Conservation (phyloP, 495 filamentous ascomycete species). For the Cudoniella acicularis region DNA sequence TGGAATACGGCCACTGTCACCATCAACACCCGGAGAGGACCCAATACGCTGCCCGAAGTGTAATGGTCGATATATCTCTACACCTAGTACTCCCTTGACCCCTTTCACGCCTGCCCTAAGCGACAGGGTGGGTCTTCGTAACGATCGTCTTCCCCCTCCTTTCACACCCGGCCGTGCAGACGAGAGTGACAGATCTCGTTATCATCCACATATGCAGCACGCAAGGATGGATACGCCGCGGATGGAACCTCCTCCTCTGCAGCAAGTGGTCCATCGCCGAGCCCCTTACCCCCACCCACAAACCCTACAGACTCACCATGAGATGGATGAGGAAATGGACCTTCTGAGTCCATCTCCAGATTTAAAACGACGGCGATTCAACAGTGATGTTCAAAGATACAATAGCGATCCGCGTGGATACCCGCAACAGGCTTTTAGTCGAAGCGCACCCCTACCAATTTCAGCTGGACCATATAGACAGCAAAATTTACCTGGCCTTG, state of each 20-base stretch:
- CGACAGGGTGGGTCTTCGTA: background rate
- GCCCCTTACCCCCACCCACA: conserved; percentile 28
- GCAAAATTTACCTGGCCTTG: conserved; percentile 29
- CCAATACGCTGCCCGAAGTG: conserved; percentile 57
- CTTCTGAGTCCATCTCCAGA: conserved; percentile 46
- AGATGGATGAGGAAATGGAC: conserved; percentile 40
- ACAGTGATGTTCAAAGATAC: conserved; percentile 24
- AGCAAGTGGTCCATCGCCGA: conserved; percentile 14
- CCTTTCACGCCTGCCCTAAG: conserved; percentile 31
- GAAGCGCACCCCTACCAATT: conserved; percentile 12
- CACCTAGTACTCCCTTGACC: conserved; percentile 50
- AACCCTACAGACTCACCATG: conserved; percentile 26
- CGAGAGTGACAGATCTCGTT: conserved; percentile 9
- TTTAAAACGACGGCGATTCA: conserved; percentile 54
- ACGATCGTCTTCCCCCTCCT: conserved; percentile 8
- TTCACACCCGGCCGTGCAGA: conserved; percentile 9
- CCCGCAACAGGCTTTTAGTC: conserved; percentile 7
- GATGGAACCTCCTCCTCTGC: conserved; percentile 15
- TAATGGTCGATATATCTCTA: conserved; percentile 58
- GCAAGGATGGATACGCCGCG: conserved; percentile 19
- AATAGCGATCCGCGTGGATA: conserved; percentile 18
- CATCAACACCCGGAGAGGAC: conserved; percentile 35
- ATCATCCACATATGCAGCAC: conserved; percentile 16
- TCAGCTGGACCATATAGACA: conserved; percentile 23
- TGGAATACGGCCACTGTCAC: conserved; percentile 27